Evolutionary conservation across 2,329 filamentous ascomycete species (phyloP), one percentile per base, ranked within the genome.

Genomic region (Dendryphion nanum): DNA sequence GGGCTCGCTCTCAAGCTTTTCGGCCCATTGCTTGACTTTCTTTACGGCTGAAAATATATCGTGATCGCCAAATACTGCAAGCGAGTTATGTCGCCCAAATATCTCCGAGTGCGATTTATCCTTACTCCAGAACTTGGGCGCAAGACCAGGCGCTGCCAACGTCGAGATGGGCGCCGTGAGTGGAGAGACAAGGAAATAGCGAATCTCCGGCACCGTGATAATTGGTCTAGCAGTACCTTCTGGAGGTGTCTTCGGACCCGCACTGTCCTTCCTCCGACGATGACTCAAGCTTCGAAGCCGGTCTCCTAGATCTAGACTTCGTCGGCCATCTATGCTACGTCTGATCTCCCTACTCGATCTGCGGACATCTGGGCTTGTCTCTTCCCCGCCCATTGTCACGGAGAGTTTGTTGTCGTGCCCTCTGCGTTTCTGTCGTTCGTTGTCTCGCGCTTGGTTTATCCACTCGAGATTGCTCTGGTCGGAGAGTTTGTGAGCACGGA

Each of bases 51-150:
- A 82, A 48, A 96, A 94, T 0, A 75, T 67, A 61, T 97, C 90
- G 4, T 77, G 72, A 35, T 83, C 79, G 1, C 90, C 91, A 55
- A 83, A 95, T 0, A 95, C 64, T 0, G 80, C 82, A 21, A 95
- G 61, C 0, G 84, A 84, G 4, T 37, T 37, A 33, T 59, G 48
- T 24, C 50, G 55, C 4, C 50, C 53, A 24, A 64, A 38, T 8
- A 48, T 37, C 8, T 60, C 50, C 4, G 38, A 36, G 12, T 38
- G 33, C 10, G 10, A 8, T 14, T 46, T 35, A 16, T 21, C 18
- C 23, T 42, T 51, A 20, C 37, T 50, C 61, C 60, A 64, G 19
- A 61, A 51, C 21, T 47, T 57, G 15, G 42, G 45, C 3, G 48
- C 55, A 13, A 67, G 37, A 2, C 56, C 48, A 10, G 63, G 55